These are phyloP conservation scores for Nitzschia sp. DNA, from an alignment of 108 stramenopile genomes.

Conservation along the genomic window DNA sequence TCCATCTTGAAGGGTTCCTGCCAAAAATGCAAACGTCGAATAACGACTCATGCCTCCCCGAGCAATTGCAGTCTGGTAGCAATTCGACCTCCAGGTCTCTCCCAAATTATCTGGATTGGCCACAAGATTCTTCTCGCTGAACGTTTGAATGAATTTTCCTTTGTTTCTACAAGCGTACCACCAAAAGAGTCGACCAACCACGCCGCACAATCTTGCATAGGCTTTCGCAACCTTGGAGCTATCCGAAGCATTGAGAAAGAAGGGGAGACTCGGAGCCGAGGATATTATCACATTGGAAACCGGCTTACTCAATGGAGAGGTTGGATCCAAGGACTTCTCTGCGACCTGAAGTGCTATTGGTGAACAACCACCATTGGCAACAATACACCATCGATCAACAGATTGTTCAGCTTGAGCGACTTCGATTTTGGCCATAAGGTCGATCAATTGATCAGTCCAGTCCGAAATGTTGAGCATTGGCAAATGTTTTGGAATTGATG, in stretches of 20 bases:
- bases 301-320: background rate
- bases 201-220: constrained; percentile 46
- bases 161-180: constrained; percentile 54
- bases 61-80: constrained; percentile 29
- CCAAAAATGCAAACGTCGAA: constrained; percentile 66
- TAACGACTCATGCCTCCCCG: constrained; percentile 39
- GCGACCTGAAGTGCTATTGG: constrained; percentile 60
- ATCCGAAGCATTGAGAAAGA: constrained; percentile 41
- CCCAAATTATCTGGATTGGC: constrained; percentile 50
- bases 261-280: constrained; percentile 47
- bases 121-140: constrained; percentile 56
- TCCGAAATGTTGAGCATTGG: constrained; percentile 57
- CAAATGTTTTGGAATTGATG: constrained; percentile 4
- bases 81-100: constrained; percentile 48
- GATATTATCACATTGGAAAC: constrained; percentile 46
- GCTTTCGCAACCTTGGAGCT: constrained; percentile 43
- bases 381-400: constrained; percentile 42
- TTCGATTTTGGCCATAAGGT: constrained; percentile 43
- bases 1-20: constrained; percentile 62
- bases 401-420: constrained; percentile 12
- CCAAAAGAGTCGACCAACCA: constrained; percentile 57
- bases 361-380: constrained; percentile 67
- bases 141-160: constrained; percentile 50
- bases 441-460: constrained; percentile 49
- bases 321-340: constrained; percentile 14